A percentile compares a stretch with the other conserved stretches of the same genome.
Conservation (phyloP, 2,329 filamentous ascomycete species). For the Alternaria ethzedia region DNA sequence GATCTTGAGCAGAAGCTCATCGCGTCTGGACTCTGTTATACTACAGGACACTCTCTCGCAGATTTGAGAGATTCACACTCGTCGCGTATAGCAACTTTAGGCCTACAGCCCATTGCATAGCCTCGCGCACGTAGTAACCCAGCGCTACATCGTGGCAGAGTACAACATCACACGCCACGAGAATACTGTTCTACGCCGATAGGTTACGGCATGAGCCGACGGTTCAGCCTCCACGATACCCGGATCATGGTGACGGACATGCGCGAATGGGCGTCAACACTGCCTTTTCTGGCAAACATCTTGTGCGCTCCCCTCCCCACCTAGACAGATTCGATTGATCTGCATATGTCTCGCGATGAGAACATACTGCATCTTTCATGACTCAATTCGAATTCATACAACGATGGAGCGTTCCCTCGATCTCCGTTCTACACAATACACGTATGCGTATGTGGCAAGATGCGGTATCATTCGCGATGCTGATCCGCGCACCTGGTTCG, state of each 20-base stretch:
- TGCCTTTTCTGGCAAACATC: neutral
- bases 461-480: neutral
- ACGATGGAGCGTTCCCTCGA: neutral
- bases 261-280: neutral
- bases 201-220: neutral
- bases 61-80: neutral
- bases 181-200: neutral
- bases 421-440: neutral
- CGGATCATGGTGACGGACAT: neutral
- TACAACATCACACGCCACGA: neutral
- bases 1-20: neutral
- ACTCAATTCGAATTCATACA: neutral
- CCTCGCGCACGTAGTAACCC: neutral
- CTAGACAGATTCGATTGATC: neutral
- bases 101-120: conserved; percentile 1
- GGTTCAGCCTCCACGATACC: neutral
- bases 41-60: neutral
- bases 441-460: neutral
- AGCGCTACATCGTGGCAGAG: conserved; percentile 9
- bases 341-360: neutral
- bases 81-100: neutral
- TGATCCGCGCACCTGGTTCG: conserved; percentile 2
- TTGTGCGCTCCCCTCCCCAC: neutral
- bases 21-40: neutral
- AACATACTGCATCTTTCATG: neutral